A percentile compares a stretch with the other conserved stretches of the same genome.
Conservation (phyloP, 805 yeast species). For the Huiozyma naganishii region DNA sequence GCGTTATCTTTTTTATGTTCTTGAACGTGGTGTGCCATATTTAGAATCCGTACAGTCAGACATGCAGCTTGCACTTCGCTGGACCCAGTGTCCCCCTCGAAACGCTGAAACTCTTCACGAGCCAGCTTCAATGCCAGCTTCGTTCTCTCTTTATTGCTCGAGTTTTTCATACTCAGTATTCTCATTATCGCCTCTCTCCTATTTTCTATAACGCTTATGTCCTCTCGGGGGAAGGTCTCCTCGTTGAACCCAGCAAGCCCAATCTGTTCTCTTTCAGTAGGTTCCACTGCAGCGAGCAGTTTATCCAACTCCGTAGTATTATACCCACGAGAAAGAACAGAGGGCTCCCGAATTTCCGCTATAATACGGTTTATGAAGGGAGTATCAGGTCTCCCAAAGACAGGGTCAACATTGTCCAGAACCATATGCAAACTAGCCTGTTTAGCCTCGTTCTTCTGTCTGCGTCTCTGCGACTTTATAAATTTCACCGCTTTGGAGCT, state of each 20-base stretch:
- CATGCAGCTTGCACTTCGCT: slow-evolving; percentile 95
- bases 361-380: slow-evolving; percentile 60
- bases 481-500: slow-evolving; percentile 22
- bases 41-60: slow-evolving; percentile 69
- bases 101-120: slow-evolving; percentile 65
- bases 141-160: slow-evolving; percentile 46
- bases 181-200: slow-evolving; percentile 63
- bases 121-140: slow-evolving; percentile 56
- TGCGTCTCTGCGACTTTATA: slow-evolving; percentile 26
- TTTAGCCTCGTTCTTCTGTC: slow-evolving; percentile 27
- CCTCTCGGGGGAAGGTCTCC: slow-evolving; percentile 13
- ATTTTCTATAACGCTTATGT: slow-evolving; percentile 35
- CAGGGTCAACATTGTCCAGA: slow-evolving; percentile 60
- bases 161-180: slow-evolving; percentile 63
- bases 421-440: slow-evolving; percentile 21
- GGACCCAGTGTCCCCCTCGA: slow-evolving; percentile 87
- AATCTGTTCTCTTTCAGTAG: slow-evolving; percentile 20
- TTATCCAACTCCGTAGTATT: slow-evolving; percentile 59
- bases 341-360: slow-evolving; percentile 56
- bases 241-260: slow-evolving; percentile 19
- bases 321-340: slow-evolving; percentile 50
- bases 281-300: slow-evolving; percentile 47
- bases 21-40: slow-evolving; percentile 62
- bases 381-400: slow-evolving; percentile 57
- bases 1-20: slow-evolving; percentile 62